Percentiles rank a stretch among this genome's conserved stretches.
Evolutionary conservation across 805 yeast species (phyloP).

Genomic region (Yarrowia deformans): DNA sequence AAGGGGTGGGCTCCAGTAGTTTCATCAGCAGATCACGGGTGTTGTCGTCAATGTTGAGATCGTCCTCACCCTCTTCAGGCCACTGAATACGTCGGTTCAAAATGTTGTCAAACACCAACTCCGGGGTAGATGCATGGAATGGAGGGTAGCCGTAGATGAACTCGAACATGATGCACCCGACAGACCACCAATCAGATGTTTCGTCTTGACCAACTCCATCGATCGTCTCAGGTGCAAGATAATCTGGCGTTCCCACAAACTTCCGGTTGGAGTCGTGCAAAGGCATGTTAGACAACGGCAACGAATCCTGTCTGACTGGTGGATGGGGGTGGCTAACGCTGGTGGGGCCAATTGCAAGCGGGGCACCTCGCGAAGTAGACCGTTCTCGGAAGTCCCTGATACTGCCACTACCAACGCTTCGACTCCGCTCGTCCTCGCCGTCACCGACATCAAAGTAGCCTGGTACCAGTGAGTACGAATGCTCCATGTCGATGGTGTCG

Average conservation of each 20-base stretch:
- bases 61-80: constrained; percentile 66
- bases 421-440: constrained; percentile 15
- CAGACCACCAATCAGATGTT: constrained; percentile 98
- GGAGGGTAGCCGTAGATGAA: constrained; percentile 94
- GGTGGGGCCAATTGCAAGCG: constrained; percentile 1
- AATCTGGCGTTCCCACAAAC: constrained; percentile 98
- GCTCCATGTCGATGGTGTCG: constrained; percentile 35
- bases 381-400: constrained; percentile 4
- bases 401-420: constrained; percentile 15
- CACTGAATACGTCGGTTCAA: constrained; percentile 76
- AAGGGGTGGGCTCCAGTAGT: constrained; percentile 69
- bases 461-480: constrained; percentile 21
- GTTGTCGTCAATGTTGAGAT: constrained; percentile 56
- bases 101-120: constrained; percentile 82
- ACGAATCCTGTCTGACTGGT: constrained; percentile 8
- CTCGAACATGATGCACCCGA: constrained; percentile 94
- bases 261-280: constrained; percentile 66
- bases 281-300: constrained; percentile 61
- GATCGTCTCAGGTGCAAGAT: constrained; percentile 95
- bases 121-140: constrained; percentile 82
- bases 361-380: constrained; percentile 17
- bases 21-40: constrained; percentile 77
- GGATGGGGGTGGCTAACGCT: not conserved
- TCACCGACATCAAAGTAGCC: constrained; percentile 35
- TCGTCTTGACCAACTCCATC: constrained; percentile 82